Evolutionary conservation across 768 basidiomycete species (phyloP).

Genomic region (Tylopilus intermedius): DNA sequence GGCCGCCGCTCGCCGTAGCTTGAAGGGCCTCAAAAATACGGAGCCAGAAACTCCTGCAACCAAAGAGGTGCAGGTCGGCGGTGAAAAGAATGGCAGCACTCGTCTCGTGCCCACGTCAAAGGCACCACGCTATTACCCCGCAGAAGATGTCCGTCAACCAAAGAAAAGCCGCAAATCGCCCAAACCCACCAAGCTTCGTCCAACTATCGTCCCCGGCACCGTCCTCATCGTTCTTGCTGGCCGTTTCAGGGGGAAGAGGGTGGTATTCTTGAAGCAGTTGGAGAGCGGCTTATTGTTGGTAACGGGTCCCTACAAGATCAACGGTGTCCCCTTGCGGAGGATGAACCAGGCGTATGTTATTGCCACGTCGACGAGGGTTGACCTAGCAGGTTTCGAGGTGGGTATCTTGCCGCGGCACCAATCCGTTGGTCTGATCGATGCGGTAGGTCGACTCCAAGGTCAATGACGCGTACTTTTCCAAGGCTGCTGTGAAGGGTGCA

Average conservation of each 20-base stretch:
- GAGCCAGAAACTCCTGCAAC: slow-evolving; percentile 57
- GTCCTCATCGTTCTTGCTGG: slow-evolving; percentile 96
- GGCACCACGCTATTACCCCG: slow-evolving; percentile 89
- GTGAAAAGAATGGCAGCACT: slow-evolving; percentile 85
- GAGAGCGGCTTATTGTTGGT: slow-evolving; percentile 89
- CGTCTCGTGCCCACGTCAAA: slow-evolving; percentile 83
- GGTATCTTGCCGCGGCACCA: slow-evolving; percentile 22
- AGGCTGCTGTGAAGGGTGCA: slow-evolving; percentile 63
- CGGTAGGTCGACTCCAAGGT: slow-evolving; percentile 79
- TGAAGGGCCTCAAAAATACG: slow-evolving; percentile 80
- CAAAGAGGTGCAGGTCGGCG: slow-evolving; percentile 79
- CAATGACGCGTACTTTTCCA: slow-evolving; percentile 92
- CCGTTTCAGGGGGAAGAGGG: slow-evolving; percentile 96
- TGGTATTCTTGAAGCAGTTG: slow-evolving; percentile 97
- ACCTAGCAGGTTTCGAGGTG: slow-evolving; percentile 71
- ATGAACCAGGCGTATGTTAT: slow-evolving; percentile 99
- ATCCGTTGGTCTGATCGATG: slow-evolving; percentile 3
- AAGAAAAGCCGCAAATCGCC: slow-evolving; percentile 89
- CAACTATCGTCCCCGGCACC: slow-evolving; percentile 88
- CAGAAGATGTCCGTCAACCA: slow-evolving; percentile 87
- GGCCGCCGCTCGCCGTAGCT: slow-evolving; percentile 73
- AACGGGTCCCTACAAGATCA: slow-evolving; percentile 96
- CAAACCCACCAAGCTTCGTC: slow-evolving; percentile 73
- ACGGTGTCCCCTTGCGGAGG: slow-evolving; percentile 95
- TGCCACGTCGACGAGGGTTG: slow-evolving; percentile 92